These are phyloP conservation scores for Starmerella roubikii DNA, from an alignment of 805 yeast genomes.

Conservation along the genomic window DNA sequence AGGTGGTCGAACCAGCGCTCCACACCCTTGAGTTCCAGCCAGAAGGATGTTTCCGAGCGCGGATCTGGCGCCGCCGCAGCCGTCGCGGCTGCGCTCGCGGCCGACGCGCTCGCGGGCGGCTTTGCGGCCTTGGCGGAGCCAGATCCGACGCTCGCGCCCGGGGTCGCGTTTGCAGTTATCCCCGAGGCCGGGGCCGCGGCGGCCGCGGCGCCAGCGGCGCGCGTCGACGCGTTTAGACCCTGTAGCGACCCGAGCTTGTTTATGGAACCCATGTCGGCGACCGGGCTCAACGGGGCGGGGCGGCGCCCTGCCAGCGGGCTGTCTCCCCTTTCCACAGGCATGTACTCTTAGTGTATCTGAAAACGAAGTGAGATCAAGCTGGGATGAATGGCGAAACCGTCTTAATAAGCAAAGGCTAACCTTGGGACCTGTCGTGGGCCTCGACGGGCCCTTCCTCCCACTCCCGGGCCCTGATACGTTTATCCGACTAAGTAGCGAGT, in stretches of 20 bases:
- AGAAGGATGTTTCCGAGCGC: slow-evolving; percentile 7
- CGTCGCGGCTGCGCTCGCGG: background rate
- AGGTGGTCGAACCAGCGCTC: slow-evolving; percentile 32
- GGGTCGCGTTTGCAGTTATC: no score
- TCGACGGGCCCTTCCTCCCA: no score
- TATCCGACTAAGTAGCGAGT: no score
- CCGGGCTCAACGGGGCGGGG: slow-evolving; percentile 11
- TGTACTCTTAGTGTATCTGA: slow-evolving; percentile 2
- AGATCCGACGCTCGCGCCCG: background rate
- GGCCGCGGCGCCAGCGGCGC: no score
- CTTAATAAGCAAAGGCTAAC: no score
- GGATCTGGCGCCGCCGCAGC: slow-evolving; percentile 1
- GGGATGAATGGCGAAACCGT: no score
- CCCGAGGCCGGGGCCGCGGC: no score
- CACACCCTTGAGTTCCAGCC: slow-evolving; percentile 22
- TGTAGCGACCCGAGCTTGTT: no score
- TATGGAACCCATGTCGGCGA: slow-evolving; percentile 1
- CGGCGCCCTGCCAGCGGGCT: slow-evolving; percentile 22
- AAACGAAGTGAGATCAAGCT: no score
- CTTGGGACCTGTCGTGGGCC: no score
- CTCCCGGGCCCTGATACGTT: no score
- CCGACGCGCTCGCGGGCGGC: background rate
- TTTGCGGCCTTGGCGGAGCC: background rate
- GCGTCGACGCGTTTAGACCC: no score
- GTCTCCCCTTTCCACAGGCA: slow-evolving; percentile 20